phyloP scores from a whole-genome alignment of 2,329 filamentous ascomycete species.

The Grosmannia huntii region DNA sequence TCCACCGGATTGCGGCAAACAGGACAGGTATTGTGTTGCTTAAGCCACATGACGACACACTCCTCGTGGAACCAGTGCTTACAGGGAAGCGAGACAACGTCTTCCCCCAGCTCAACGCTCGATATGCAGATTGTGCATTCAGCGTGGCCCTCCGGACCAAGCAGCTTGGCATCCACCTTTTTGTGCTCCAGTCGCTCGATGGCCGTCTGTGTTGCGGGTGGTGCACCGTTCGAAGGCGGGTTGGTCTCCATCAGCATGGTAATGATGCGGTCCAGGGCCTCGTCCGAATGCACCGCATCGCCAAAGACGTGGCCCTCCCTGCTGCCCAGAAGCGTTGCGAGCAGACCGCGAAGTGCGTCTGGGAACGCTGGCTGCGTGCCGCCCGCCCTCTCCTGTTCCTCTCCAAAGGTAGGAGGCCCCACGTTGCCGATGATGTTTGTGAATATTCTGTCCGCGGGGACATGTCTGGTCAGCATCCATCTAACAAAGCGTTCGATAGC shows the following conservation, averaged over 20 bases:
- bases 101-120: slow-evolving; percentile 56
- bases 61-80: slow-evolving; percentile 85
- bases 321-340: slow-evolving; percentile 40
- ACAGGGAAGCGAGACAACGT: slow-evolving; percentile 70
- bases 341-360: slow-evolving; percentile 35
- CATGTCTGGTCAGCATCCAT: too few species aligned
- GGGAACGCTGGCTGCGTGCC: slow-evolving; percentile 18
- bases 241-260: slow-evolving; percentile 80
- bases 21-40: slow-evolving; percentile 86
- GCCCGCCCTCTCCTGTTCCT: slow-evolving; percentile 12
- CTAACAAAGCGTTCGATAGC: not conserved
- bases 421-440: slow-evolving; percentile 26
- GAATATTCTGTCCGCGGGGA: slow-evolving; percentile 27
- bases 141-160: slow-evolving; percentile 51
- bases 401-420: slow-evolving; percentile 16
- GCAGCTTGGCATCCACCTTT: slow-evolving; percentile 55
- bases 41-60: slow-evolving; percentile 74
- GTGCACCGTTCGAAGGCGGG: slow-evolving; percentile 61
- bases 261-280: slow-evolving; percentile 80
- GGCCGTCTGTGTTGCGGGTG: slow-evolving; percentile 63
- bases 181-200: slow-evolving; percentile 63
- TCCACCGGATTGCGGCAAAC: slow-evolving; percentile 56
- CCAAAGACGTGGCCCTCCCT: slow-evolving; percentile 42
- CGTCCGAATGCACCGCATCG: slow-evolving; percentile 82
- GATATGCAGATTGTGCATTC: slow-evolving; percentile 97